phyloP scores from a whole-genome alignment of 2,329 filamentous ascomycete species.

The Penicillium brevicompactum region DNA sequence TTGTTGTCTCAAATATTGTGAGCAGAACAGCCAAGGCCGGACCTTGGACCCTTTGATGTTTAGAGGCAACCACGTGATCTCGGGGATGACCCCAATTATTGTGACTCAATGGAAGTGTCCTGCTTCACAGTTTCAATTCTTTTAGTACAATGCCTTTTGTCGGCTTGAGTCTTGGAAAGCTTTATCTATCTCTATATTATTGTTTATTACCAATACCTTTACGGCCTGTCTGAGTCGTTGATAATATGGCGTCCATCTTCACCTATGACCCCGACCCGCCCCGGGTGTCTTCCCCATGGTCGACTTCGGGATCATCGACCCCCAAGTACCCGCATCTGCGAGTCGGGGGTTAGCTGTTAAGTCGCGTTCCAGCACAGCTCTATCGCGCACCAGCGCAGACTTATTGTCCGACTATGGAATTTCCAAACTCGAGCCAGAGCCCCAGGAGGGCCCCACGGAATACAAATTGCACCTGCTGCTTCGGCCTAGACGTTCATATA shows the following conservation, averaged over 20 bases:
- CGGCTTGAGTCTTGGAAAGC: conserved; percentile 1
- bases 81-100: background rate
- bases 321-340: conserved; percentile 33
- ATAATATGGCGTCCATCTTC: conserved; percentile 85
- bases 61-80: conserved; percentile 14
- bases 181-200: conserved; percentile 5
- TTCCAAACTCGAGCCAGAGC: conserved; percentile 81
- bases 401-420: conserved; percentile 62
- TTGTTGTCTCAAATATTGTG: background rate
- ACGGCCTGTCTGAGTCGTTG: conserved; percentile 14
- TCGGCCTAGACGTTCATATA: conserved; percentile 74
- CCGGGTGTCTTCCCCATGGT: conserved; percentile 88
- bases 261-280: conserved; percentile 89
- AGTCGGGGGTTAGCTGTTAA: conserved; percentile 26
- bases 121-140: conserved; percentile 3
- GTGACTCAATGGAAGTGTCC: conserved; percentile 22
- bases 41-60: background rate
- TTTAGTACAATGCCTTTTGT: conserved; percentile 17
- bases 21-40: background rate
- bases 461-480: conserved; percentile 93
- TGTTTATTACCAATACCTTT: conserved; percentile 14
- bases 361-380: conserved; percentile 37
- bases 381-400: conserved; percentile 42
- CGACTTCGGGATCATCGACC: conserved; percentile 55
- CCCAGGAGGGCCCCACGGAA: conserved; percentile 90